These are phyloP conservation scores for Cyclanthera cordifolia DNA, from an alignment of 306 rosid species.

Conservation along the genomic window DNA sequence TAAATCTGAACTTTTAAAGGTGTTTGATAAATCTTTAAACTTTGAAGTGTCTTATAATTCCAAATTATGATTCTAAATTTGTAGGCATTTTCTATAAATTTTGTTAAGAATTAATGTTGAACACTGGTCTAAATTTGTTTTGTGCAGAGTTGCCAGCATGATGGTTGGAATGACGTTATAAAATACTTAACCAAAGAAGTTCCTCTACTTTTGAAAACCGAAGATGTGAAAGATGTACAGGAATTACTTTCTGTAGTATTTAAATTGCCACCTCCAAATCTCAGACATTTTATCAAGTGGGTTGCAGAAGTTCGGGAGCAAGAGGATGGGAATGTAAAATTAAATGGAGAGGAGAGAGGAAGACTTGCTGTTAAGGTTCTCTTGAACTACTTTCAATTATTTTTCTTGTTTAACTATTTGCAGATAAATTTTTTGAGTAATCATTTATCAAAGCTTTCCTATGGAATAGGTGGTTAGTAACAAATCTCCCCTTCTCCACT, in stretches of 20 bases:
- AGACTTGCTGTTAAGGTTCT: constrained; percentile 70
- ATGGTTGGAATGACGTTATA: constrained; percentile 55
- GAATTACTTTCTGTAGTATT: constrained; percentile 44
- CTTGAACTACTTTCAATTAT: neutral
- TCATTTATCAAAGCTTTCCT: no score
- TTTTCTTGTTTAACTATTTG: neutral
- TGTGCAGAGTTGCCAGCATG: constrained; percentile 85
- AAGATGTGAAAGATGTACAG: constrained; percentile 47
- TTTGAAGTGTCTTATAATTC: neutral
- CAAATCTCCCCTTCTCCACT: no score
- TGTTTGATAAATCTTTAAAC: neutral
- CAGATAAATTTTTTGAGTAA: neutral
- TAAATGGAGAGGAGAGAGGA: constrained; percentile 78
- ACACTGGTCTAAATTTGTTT: constrained; percentile 17
- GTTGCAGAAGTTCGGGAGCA: constrained; percentile 86
- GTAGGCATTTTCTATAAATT: neutral
- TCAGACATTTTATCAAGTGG: constrained; percentile 67
- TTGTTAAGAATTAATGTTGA: constrained; percentile 1
- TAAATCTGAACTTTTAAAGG: neutral
- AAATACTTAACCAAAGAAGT: constrained; percentile 59
- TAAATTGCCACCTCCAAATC: constrained; percentile 57
- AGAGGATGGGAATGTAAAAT: constrained; percentile 59
- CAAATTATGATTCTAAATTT: neutral
- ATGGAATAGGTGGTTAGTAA: no score
- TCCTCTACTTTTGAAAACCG: constrained; percentile 48